Conservation (phyloP, 2,329 filamentous ascomycete species). For the Xylaria digitata region DNA sequence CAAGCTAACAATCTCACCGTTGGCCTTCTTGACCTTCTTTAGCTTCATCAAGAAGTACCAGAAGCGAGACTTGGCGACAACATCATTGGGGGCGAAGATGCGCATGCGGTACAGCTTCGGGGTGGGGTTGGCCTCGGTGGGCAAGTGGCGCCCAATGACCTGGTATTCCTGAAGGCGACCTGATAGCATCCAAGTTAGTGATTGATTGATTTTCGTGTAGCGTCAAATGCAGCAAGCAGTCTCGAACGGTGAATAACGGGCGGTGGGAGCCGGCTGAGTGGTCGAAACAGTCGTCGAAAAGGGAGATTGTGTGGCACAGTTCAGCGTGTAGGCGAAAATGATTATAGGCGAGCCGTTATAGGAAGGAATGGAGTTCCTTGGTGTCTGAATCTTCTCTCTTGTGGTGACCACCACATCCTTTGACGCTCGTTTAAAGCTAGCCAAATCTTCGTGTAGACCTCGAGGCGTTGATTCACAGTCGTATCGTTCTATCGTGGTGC, state of each 20-base stretch:
- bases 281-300: not conserved
- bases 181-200: slow-evolving; percentile 60
- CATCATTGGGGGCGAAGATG: slow-evolving; percentile 97
- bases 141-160: slow-evolving; percentile 99
- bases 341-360: not conserved
- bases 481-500: not conserved
- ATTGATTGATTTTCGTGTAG: slow-evolving; percentile 36
- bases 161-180: slow-evolving; percentile 99
- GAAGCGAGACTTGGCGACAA: slow-evolving; percentile 99
- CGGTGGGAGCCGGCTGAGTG: not conserved
- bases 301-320: not conserved
- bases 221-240: slow-evolving; percentile 6
- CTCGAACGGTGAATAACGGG: not conserved
- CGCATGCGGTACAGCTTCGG: slow-evolving; percentile 99
- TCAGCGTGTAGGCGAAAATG: not conserved
- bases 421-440: not conserved
- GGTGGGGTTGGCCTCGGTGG: slow-evolving; percentile 94
- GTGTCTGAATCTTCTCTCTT: not conserved
- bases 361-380: not conserved
- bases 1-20: slow-evolving; percentile 97
- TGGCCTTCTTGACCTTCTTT: slow-evolving; percentile 99
- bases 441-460: not conserved
- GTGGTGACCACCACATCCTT: not conserved
- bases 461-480: not conserved
- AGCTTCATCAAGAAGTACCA: slow-evolving; percentile 99